Conservation (phyloP, 2,329 filamentous ascomycete genomes). For the Stromatinia cepivora region DNA sequence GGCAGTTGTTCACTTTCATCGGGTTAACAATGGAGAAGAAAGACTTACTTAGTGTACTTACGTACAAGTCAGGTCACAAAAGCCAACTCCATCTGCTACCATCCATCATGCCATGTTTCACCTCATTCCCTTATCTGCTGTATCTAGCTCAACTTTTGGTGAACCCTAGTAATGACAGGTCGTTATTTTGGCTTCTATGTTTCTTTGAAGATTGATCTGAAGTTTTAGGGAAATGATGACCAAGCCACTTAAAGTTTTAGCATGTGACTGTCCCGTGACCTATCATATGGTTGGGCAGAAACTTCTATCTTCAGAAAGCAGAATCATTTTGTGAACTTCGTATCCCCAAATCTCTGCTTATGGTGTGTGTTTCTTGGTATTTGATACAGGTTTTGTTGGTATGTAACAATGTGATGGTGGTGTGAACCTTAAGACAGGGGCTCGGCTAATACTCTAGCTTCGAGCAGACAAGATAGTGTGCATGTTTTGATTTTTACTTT, state of each 20-base stretch:
- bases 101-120: not conserved
- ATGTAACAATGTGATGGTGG: not conserved
- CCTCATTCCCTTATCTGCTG: not conserved
- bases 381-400: not conserved
- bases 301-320: not conserved
- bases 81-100: not conserved
- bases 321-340: not conserved
- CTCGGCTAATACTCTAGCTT: not conserved
- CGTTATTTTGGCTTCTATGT: not conserved
- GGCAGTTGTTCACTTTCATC: not conserved
- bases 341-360: not conserved
- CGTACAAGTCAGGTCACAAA: not conserved
- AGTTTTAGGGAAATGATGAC: not conserved
- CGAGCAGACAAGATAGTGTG: not conserved
- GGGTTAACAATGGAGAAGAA: not conserved
- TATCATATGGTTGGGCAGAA: not conserved
- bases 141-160: too few relatives aligned
- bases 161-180: not conserved
- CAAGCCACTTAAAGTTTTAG: not conserved
- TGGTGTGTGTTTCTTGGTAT: not conserved
- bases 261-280: not conserved
- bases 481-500: not conserved
- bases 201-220: not conserved
- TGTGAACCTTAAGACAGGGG: not conserved
- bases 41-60: not conserved